These are phyloP conservation scores for Pseudocercospora ulei DNA, from an alignment of 2,329 filamentous ascomycete genomes.

Conservation along the genomic window DNA sequence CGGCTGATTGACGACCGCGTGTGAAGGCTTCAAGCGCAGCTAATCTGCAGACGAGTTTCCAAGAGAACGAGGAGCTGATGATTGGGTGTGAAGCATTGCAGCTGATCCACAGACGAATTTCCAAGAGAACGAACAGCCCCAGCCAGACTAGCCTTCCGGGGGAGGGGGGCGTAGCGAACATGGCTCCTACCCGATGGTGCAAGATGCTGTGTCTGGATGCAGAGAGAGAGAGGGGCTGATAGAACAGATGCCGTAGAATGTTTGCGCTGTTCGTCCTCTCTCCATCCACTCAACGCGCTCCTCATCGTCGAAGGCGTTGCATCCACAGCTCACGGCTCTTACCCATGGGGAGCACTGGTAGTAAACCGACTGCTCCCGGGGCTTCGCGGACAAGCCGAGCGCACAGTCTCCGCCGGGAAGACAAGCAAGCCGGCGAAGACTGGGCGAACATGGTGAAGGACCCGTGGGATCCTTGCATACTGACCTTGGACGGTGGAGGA, in stretches of 20 bases:
- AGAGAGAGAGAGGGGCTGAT: conserved; percentile 6
- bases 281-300: conserved; percentile 10
- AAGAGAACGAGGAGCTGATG: no score
- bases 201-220: conserved; percentile 12
- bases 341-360: conserved; percentile 23
- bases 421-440: conserved; percentile 36
- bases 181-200: conserved; percentile 11
- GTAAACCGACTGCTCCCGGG: conserved; percentile 19
- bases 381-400: conserved; percentile 23
- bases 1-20: no score
- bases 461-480: conserved; percentile 43
- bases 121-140: conserved; percentile 9
- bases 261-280: conserved; percentile 15
- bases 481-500: conserved; percentile 44
- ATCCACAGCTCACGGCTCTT: conserved; percentile 10
- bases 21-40: no score
- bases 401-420: conserved; percentile 27
- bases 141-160: conserved; percentile 14
- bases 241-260: conserved; percentile 9
- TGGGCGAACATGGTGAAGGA: conserved; percentile 40
- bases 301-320: conserved; percentile 15
- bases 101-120: no score
- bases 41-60: no score
- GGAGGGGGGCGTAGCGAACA: no score
- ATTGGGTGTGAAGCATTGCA: no score